A percentile compares a stretch with the other conserved stretches of the same genome.
Evolutionary conservation across 108 stramenopile genomes (phyloP).

Genomic region (Skeletonema potamos): DNA sequence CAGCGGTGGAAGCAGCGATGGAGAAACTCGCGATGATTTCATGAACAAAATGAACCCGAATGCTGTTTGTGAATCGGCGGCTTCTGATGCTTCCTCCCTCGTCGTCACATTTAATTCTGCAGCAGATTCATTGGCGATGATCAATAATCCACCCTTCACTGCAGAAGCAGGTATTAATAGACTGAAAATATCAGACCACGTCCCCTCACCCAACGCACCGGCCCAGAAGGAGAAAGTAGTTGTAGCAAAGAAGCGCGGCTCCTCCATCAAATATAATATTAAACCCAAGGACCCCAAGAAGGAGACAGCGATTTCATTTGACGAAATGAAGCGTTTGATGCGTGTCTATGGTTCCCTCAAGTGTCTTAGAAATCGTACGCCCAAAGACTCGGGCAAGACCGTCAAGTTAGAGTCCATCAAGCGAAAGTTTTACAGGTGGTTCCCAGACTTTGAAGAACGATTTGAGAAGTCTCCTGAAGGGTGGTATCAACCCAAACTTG

Average conservation of each 20-base stretch:
- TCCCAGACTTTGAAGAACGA: constrained; percentile 42
- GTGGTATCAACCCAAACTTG: constrained; percentile 6
- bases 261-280: constrained; percentile 1
- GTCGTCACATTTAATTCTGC: background rate
- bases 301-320: constrained; percentile 28
- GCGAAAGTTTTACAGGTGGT: constrained; percentile 48
- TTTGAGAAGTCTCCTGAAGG: constrained; percentile 18
- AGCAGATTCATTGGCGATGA: background rate
- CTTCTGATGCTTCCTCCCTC: background rate
- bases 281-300: constrained; percentile 17
- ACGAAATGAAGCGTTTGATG: constrained; percentile 43
- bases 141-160: background rate
- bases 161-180: background rate
- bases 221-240: constrained; percentile 3
- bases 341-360: constrained; percentile 39
- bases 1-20: constrained; percentile 6
- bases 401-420: constrained; percentile 33
- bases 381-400: constrained; percentile 15
- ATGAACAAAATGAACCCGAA: background rate
- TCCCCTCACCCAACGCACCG: background rate
- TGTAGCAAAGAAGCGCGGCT: constrained; percentile 9
- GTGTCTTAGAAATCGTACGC: constrained; percentile 29
- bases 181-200: background rate
- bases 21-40: background rate
- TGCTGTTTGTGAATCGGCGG: background rate